Evolutionary conservation across 2,329 filamentous ascomycete genomes (phyloP), one percentile per base, ranked within the genome.

Genomic region (Pseudogymnoascus sp.): DNA sequence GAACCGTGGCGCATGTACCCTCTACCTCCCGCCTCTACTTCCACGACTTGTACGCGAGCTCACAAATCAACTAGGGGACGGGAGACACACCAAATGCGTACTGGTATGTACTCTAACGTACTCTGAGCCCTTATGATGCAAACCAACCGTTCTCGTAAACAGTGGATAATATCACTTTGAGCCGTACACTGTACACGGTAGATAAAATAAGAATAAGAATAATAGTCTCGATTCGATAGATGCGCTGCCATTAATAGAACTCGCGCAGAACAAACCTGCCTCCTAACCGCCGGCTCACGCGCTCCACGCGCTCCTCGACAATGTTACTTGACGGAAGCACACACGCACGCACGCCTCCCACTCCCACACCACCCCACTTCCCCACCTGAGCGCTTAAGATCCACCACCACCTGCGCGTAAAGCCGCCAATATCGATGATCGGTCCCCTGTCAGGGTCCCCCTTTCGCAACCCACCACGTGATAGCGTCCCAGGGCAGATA

Each of bases 351-450:
- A 26, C 42, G 21, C 23, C 15, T 13, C 37, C 44, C 2, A 7
- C 37, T n/a, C 3, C 7, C 37, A n/a, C n/a, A n/a, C 38, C 38
- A 1, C 46, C 46, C 46, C 46, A 15, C 46, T 53, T 53, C 46
- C 46, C 46, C 46, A 53, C 46, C 46, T 53, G 46, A 53, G 46
- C 46, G 46, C 46, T 53, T 53, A 53, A 17, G 26, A 53, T 53
- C 46, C 46, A 53, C 46, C 23, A 53, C 23, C 26, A 53, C 26
- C 26, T 53, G 46, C 26, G 46, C 33, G 46, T 56, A 56, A 31
- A 31, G 46, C n/a, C 46, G 46, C 46, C 46, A 56, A 33, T 26
- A 56, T 29, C 26, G 46, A 9, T 33, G 46, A 56, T 56, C 46
- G 46, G 46, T 56, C 46, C 46, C 46, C 46, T 56, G 46, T 33